These are phyloP conservation scores for Eucalyptus cladocalyx DNA, from an alignment of 345 rosid species.

Conservation along the genomic window DNA sequence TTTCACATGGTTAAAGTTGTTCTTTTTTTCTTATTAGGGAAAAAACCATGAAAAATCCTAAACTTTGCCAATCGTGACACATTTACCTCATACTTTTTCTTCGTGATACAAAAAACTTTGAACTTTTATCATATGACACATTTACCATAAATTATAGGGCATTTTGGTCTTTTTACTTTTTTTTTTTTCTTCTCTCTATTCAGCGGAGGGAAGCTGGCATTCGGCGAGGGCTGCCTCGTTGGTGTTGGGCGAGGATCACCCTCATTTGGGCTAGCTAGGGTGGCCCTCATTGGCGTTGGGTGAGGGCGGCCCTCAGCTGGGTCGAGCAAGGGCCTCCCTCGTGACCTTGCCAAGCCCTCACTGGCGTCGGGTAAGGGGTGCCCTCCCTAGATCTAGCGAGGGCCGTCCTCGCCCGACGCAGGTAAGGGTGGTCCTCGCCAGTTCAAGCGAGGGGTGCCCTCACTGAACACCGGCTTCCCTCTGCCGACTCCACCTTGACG, in stretches of 20 bases:
- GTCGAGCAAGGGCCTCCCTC: too few species aligned
- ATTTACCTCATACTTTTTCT: rapidly evolving
- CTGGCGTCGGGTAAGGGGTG: rapidly evolving
- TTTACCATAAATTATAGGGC: too few species aligned
- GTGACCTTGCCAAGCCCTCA: rapidly evolving
- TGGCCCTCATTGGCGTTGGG: too few species aligned
- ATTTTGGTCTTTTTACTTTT: too few species aligned
- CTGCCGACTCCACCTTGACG: rapidly evolving
- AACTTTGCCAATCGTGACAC: rapidly evolving
- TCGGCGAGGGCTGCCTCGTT: rapidly evolving
- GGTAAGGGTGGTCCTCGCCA: too few species aligned
- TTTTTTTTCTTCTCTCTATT: rapidly evolving
- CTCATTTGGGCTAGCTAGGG: too few species aligned
- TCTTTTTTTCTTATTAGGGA: too few species aligned
- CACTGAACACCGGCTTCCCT: rapidly evolving
- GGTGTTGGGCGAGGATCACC: too few species aligned
- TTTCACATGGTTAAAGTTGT: too few species aligned
- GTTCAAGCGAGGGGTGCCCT: too few species aligned
- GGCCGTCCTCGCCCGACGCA: too few species aligned
- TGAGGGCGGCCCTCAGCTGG: rapidly evolving
- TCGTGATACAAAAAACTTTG: rapidly evolving
- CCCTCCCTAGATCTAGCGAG: too few species aligned
- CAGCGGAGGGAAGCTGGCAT: rapidly evolving
- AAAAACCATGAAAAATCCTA: rapidly evolving
- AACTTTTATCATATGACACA: rapidly evolving